A percentile compares a stretch with the other conserved stretches of the same genome.
These are phyloP conservation scores for Grosmannia huntii DNA, from an alignment of 2,329 filamentous ascomycete species.

Conservation along the genomic window DNA sequence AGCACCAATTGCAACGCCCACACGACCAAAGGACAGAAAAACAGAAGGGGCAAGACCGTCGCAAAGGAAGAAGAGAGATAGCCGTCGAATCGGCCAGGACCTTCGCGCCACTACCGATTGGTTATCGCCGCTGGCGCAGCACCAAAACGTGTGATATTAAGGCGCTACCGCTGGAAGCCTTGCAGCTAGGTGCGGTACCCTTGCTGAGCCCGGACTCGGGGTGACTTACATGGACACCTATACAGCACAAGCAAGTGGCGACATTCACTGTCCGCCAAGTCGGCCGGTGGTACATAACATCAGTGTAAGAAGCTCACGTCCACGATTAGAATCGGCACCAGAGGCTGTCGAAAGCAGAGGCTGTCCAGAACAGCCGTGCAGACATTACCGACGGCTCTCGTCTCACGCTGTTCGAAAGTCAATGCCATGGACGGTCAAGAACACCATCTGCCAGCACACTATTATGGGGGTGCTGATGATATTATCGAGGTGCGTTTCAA, in stretches of 20 bases:
- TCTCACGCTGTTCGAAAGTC: not conserved
- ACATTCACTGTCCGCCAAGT: not conserved
- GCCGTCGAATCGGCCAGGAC: constrained; percentile 1
- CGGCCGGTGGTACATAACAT: not conserved
- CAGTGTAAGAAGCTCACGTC: not conserved
- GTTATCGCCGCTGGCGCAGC: not conserved
- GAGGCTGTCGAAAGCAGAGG: not conserved
- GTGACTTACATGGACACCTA: not conserved
- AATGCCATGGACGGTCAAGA: constrained; percentile 2
- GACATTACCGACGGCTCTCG: not conserved
- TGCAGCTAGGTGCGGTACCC: not conserved
- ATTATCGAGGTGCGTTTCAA: constrained; percentile 4
- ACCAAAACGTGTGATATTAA: not conserved
- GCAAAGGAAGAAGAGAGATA: not conserved
- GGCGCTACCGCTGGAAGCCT: not conserved
- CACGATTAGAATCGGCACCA: not conserved
- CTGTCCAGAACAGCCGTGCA: not conserved
- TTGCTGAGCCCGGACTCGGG: not conserved
- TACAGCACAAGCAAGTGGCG: not conserved
- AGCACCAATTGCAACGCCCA: not conserved
- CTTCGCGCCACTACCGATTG: not conserved
- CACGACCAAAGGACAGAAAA: not conserved
- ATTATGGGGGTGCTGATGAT: not conserved
- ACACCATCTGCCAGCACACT: not conserved
- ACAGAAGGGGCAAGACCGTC: not conserved